Evolutionary conservation across 169 alveolate genomes (phyloP).

Genomic region (Cryptosporidium bovis): DNA sequence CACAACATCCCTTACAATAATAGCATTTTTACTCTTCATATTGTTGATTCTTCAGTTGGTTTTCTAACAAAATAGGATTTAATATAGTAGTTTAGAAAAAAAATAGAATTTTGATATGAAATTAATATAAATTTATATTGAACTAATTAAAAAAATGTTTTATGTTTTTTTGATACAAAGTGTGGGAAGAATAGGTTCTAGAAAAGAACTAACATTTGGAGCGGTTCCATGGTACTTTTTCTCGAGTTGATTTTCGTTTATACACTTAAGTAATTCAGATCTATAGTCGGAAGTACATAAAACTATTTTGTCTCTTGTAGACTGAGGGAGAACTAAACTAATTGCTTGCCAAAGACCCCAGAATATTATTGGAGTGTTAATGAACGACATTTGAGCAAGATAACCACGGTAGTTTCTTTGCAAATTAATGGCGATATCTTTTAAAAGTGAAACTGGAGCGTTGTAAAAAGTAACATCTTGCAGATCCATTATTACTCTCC

Average conservation of each 20-base stretch:
- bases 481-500: conserved; percentile 81
- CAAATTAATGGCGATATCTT: conserved; percentile 77
- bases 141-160: not conserved
- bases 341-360: conserved; percentile 82
- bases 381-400: conserved; percentile 78
- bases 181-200: conserved; percentile 77
- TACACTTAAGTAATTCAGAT: conserved; percentile 34
- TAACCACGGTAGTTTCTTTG: conserved; percentile 82
- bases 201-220: conserved; percentile 75
- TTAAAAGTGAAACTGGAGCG: conserved; percentile 78
- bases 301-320: conserved; percentile 52
- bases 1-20: conserved; percentile 45
- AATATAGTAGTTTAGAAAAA: not conserved
- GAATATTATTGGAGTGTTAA: conserved; percentile 78
- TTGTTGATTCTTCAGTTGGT: conserved; percentile 53
- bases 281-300: conserved; percentile 64
- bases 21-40: conserved; percentile 44
- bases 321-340: conserved; percentile 79
- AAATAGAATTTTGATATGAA: not conserved
- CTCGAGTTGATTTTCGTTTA: conserved; percentile 58
- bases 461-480: conserved; percentile 77
- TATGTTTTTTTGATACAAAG: not conserved
- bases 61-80: not conserved
- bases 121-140: not conserved
- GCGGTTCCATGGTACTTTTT: conserved; percentile 78